These are phyloP conservation scores for Scheffersomyces cryptocercus DNA, from an alignment of 1,139 yeast genomes.

Conservation along the genomic window DNA sequence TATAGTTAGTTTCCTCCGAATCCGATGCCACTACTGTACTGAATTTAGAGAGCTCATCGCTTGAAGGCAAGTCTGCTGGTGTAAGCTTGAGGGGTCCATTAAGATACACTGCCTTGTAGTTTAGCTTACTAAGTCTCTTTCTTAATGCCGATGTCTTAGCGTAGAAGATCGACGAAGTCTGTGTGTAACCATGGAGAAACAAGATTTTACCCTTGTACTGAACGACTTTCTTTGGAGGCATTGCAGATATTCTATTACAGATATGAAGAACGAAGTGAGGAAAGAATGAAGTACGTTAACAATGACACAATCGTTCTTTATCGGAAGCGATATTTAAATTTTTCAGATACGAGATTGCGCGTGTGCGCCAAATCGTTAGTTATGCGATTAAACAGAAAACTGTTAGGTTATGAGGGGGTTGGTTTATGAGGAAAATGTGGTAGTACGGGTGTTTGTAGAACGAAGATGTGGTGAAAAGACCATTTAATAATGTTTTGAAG, in stretches of 20 bases:
- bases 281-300: no score
- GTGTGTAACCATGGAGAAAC: conserved; percentile 49
- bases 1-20: conserved; percentile 26
- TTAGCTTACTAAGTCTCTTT: conserved; percentile 35
- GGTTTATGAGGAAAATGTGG: no score
- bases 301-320: no score
- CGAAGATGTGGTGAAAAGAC: no score
- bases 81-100: conserved; percentile 73
- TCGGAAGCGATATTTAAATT: no score
- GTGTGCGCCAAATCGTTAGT: no score
- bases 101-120: conserved; percentile 63
- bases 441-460: no score
- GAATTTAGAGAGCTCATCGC: conserved; percentile 47
- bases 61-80: conserved; percentile 65
- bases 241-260: neutral
- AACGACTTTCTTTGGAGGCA: conserved; percentile 5
- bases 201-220: conserved; percentile 25
- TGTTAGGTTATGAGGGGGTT: no score
- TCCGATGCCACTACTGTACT: conserved; percentile 24
- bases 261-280: no score
- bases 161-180: conserved; percentile 44
- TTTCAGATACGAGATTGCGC: no score
- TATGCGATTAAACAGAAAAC: no score
- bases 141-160: conserved; percentile 49
- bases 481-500: no score